phyloP scores from a whole-genome alignment of 1,284 basidiomycete species.

The Trametes hirsuta region DNA sequence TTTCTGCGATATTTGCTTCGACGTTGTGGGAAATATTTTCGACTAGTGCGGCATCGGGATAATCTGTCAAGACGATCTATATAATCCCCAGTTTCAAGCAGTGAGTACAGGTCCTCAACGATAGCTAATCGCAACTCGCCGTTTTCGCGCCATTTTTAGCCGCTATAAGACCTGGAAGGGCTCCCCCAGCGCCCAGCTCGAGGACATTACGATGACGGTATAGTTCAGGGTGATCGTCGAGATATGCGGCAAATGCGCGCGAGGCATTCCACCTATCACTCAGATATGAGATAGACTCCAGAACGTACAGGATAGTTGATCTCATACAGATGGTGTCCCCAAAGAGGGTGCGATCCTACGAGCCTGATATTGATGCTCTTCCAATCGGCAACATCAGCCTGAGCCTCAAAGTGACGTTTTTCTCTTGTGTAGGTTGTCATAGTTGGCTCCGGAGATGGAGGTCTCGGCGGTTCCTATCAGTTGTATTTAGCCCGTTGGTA shows the following conservation, averaged over 20 bases:
- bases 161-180: constrained; percentile 80
- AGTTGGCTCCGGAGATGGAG: constrained; percentile 64
- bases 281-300: neutral
- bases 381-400: constrained; percentile 36
- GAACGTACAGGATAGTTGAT: neutral
- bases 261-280: constrained; percentile 83
- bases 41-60: constrained; percentile 83
- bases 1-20: constrained; percentile 51
- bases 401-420: neutral
- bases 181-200: constrained; percentile 94
- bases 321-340: constrained; percentile 87
- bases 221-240: constrained; percentile 59
- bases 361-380: constrained; percentile 67
- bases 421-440: constrained; percentile 49
- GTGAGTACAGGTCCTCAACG: neutral
- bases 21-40: constrained; percentile 82
- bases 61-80: constrained; percentile 88
- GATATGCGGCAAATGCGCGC: constrained; percentile 71
- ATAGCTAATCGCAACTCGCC: constrained; percentile 37
- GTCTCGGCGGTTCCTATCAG: constrained; percentile 50
- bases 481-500: neutral
- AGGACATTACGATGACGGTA: constrained; percentile 59
- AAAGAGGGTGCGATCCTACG: constrained; percentile 88
- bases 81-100: neutral
- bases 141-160: constrained; percentile 68